These are phyloP conservation scores for Xylaria longipes DNA, from an alignment of 495 filamentous ascomycete species.

Conservation along the genomic window DNA sequence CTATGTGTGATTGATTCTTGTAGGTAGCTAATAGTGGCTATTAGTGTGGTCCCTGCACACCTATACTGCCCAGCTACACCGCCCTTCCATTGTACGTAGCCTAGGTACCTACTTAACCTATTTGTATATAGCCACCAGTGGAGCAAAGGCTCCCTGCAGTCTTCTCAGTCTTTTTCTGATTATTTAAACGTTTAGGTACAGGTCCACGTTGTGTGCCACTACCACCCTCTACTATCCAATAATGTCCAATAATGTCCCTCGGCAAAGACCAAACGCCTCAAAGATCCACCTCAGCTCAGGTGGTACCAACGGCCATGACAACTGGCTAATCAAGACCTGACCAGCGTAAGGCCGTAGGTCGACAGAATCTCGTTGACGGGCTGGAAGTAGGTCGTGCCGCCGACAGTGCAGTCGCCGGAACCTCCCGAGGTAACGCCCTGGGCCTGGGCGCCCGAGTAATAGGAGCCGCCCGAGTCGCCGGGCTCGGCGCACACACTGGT, in stretches of 20 bases:
- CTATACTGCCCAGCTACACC: too few species aligned
- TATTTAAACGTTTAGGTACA: background rate
- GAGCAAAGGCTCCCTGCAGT: too few species aligned
- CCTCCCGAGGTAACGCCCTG: conserved; percentile 40
- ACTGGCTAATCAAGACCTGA: conserved; percentile 26
- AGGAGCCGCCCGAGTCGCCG: conserved; percentile 36
- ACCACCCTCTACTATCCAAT: too few species aligned
- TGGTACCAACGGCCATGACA: conserved; percentile 20
- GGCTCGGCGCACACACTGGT: conserved; percentile 39
- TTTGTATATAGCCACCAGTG: too few species aligned
- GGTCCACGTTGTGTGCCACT: background rate
- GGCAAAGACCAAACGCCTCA: conserved; percentile 27
- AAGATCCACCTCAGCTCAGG: conserved; percentile 31
- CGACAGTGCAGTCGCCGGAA: conserved; percentile 34
- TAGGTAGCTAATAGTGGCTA: too few species aligned
- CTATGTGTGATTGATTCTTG: too few species aligned
- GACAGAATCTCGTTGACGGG: conserved; percentile 40
- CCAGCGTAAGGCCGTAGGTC: conserved; percentile 38
- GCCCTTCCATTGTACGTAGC: too few species aligned
- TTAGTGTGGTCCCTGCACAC: too few species aligned
- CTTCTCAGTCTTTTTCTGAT: background rate
- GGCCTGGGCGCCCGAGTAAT: conserved; percentile 36
- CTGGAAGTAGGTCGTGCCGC: conserved; percentile 39
- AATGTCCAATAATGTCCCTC: conserved; percentile 8
- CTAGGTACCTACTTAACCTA: too few species aligned